Conservation (phyloP, 2,329 filamentous ascomycete species). For the Fusarium tuaranense region DNA sequence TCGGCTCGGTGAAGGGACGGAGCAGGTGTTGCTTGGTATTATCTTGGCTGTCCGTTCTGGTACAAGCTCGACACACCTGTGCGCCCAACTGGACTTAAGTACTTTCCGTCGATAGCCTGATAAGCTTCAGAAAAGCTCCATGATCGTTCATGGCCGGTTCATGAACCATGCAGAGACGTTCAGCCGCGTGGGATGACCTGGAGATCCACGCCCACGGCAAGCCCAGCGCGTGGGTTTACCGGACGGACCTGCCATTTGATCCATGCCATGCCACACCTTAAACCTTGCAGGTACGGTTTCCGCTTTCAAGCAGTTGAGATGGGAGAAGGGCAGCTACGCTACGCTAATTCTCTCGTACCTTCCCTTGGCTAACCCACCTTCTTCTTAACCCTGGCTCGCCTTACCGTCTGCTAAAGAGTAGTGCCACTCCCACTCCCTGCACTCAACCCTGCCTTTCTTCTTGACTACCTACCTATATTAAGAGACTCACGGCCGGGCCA, state of each 20-base stretch:
- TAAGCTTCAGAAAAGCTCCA: background rate
- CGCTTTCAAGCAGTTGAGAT: background rate
- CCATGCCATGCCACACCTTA: conserved; percentile 1
- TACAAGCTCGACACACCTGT: background rate
- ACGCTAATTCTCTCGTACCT: background rate
- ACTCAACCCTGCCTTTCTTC: background rate
- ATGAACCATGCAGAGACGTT: background rate
- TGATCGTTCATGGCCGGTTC: background rate
- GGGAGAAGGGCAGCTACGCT: background rate
- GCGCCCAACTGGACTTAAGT: background rate
- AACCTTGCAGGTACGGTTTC: background rate
- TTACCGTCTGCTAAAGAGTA: conserved; percentile 1
- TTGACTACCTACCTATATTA: conserved; percentile 5
- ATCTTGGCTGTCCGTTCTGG: background rate
- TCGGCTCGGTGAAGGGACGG: background rate
- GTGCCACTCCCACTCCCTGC: background rate
- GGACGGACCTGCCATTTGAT: background rate
- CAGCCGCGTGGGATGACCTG: background rate
- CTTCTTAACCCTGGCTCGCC: background rate
- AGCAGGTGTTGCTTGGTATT: background rate
- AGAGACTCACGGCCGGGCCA: background rate
- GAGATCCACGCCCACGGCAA: background rate
- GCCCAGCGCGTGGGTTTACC: background rate
- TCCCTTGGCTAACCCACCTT: background rate
- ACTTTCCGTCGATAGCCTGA: background rate